These are phyloP conservation scores for Alternaria sp. DNA, from an alignment of 2,329 filamentous ascomycete genomes.

Conservation along the genomic window DNA sequence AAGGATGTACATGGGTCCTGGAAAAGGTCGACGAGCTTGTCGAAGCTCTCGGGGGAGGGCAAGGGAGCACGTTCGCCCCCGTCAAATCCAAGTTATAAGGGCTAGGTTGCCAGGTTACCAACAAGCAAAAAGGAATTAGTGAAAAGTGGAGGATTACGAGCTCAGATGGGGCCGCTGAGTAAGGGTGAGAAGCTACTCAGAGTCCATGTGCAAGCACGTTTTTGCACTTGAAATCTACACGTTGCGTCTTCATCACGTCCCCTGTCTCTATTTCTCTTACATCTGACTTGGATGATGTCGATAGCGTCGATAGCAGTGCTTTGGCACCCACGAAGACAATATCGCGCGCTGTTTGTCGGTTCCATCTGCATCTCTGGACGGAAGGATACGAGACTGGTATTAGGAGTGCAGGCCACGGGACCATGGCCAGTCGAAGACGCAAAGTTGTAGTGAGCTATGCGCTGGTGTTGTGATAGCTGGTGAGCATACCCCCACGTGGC, in stretches of 20 bases:
- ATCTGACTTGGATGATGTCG: neutral
- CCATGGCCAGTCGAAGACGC: too few relatives aligned
- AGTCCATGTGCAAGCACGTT: neutral
- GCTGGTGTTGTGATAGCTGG: neutral
- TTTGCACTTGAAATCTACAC: too few relatives aligned
- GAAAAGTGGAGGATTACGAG: slow-evolving; percentile 36
- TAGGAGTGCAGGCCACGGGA: too few relatives aligned
- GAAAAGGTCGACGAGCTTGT: slow-evolving; percentile 69
- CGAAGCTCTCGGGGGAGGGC: slow-evolving; percentile 39
- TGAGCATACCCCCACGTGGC: neutral
- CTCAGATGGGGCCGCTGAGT: slow-evolving; percentile 31
- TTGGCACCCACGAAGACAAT: too few relatives aligned
- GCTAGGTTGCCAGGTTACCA: neutral
- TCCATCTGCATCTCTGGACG: too few relatives aligned
- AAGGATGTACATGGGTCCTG: slow-evolving; percentile 70
- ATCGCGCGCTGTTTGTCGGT: too few relatives aligned
- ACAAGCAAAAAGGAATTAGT: slow-evolving; percentile 9
- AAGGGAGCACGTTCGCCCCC: slow-evolving; percentile 44
- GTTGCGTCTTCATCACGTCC: too few relatives aligned
- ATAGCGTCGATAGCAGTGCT: too few relatives aligned
- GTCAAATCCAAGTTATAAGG: slow-evolving; percentile 39
- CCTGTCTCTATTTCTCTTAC: neutral
- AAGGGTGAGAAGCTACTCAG: slow-evolving; percentile 39
- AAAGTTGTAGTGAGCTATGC: too few relatives aligned
- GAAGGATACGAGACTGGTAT: neutral